Percentiles rank a stretch among this genome's conserved stretches.
Conservation (phyloP, 2,329 filamentous ascomycete genomes). For the Leptographium wingfieldii region DNA sequence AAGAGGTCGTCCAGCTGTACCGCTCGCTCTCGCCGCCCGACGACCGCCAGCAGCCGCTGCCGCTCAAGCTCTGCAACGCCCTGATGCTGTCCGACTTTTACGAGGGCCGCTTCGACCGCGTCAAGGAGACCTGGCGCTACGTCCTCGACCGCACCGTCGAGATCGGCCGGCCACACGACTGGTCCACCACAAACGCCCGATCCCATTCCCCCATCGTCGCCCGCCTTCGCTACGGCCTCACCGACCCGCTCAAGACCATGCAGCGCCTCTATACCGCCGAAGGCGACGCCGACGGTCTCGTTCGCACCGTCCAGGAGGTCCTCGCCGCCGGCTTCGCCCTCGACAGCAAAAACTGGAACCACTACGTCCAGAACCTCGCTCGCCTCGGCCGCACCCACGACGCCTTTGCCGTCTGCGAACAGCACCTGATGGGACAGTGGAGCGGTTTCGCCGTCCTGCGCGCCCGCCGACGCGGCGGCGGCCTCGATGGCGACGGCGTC, state of each 20-base stretch:
- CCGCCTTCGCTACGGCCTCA: conserved; percentile 39
- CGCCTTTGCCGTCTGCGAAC: conserved; percentile 66
- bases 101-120: conserved; percentile 43
- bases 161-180: conserved; percentile 22
- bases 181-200: conserved; percentile 5
- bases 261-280: conserved; percentile 28
- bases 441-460: conserved; percentile 50
- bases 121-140: conserved; percentile 54
- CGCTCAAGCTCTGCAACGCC: conserved; percentile 44
- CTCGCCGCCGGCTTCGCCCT: conserved; percentile 56
- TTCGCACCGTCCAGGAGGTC: conserved; percentile 37
- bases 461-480: not conserved
- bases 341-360: conserved; percentile 70
- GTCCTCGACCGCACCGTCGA: conserved; percentile 40
- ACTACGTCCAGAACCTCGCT: conserved; percentile 56
- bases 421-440: conserved; percentile 66
- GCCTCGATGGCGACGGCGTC: not conserved
- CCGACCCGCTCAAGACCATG: conserved; percentile 36
- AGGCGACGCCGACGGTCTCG: conserved; percentile 34
- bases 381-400: conserved; percentile 43
- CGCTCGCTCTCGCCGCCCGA: conserved; percentile 18
- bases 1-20: conserved; percentile 35
- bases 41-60: conserved; percentile 23
- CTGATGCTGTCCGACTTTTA: conserved; percentile 56
- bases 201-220: conserved; percentile 22